Base-by-base conservation (phyloP, 1,139 yeast genomes). In the Debaryomyces psychrophilus region DNA sequence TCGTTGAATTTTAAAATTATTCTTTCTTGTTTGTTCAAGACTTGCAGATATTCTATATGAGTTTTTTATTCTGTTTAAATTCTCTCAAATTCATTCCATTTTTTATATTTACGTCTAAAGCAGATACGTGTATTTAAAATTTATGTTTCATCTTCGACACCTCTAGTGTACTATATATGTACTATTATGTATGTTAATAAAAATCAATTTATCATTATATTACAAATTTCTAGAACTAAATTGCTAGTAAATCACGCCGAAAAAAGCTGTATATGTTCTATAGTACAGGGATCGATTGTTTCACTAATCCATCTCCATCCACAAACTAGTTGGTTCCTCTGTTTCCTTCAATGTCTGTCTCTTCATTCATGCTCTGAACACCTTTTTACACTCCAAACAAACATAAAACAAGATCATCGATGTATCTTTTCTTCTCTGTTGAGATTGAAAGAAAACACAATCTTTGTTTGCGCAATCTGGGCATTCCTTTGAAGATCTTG, bases 361-460 rank as follows among this genome's bases (percentile, higher is more conserved):
- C 18, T 11, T 15, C 4, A 5, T n/a, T 48, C 69, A 64, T 20
- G 70, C 69, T 48, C 72, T 66, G 55, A 89, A 87, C 45, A 87
- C 90, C 61, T 87, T 83, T 51, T 89, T 87, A 66, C 99, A 93
- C 46, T 85, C 79, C 56, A 88, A 70, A 67, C 99, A 93, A 47
- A 93, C 99, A 65, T 89, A 93, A 65, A 93, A 93, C 68, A 93
- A 77, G 49, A 87, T 87, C 99, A 93, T 93, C 54, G 95, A 85
- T 1, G 99, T 93, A 63, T 95, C 99, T 44, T 89, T 90, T 48
- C 97, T 79, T 61, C 90, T 81, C 68, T 93, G 98, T 66, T 93
- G 99, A 33, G 95, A 85, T 68, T 93, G 99, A 77, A 95, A 93
- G 64, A 93, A 93, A 45, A 95, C 99, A 65, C 96, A 89, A 58